Conservation (phyloP, 2,329 filamentous ascomycete genomes). For the Stenocarpella maydis region DNA sequence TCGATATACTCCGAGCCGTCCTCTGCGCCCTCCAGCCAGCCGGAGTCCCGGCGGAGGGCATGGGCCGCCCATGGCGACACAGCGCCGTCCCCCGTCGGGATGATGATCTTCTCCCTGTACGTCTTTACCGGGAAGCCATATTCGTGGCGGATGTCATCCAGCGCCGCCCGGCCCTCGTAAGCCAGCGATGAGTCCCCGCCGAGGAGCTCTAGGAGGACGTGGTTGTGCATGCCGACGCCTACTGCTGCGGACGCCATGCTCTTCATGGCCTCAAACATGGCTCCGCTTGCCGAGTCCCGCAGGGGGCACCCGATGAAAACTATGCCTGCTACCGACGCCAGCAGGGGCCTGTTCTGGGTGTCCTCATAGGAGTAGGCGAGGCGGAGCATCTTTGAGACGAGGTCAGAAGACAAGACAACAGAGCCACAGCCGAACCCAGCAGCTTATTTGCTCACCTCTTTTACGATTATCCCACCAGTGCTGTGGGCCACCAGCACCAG, state of each 20-base stretch:
- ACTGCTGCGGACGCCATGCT: constrained; percentile 42
- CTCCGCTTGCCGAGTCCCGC: constrained; percentile 42
- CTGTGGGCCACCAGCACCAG: constrained; percentile 44
- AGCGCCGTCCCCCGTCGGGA: constrained; percentile 26
- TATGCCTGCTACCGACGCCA: constrained; percentile 41
- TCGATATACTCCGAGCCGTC: constrained; percentile 46
- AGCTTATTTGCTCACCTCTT: constrained; percentile 40
- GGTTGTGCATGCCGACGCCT: constrained; percentile 38
- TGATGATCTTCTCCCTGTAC: constrained; percentile 40
- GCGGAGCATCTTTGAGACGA: constrained; percentile 40
- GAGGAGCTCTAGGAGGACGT: constrained; percentile 41
- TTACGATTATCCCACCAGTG: constrained; percentile 44
- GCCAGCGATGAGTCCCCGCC: constrained; percentile 38
- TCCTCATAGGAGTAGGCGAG: constrained; percentile 40
- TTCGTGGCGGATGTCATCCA: constrained; percentile 44
- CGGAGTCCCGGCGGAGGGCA: constrained; percentile 40
- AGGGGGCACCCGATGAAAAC: constrained; percentile 45
- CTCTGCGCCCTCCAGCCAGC: constrained; percentile 43
- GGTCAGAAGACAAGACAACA: not conserved
- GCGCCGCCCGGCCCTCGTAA: constrained; percentile 40
- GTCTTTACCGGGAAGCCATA: constrained; percentile 47
- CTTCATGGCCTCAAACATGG: constrained; percentile 41
- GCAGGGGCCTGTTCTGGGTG: constrained; percentile 39
- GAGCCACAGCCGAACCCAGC: not conserved
- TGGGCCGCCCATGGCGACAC: constrained; percentile 12